Evolutionary conservation across 352 stramenopile genomes (phyloP), one percentile per base, ranked within the genome.

Genomic region (Pilasporangium apinafurcum): DNA sequence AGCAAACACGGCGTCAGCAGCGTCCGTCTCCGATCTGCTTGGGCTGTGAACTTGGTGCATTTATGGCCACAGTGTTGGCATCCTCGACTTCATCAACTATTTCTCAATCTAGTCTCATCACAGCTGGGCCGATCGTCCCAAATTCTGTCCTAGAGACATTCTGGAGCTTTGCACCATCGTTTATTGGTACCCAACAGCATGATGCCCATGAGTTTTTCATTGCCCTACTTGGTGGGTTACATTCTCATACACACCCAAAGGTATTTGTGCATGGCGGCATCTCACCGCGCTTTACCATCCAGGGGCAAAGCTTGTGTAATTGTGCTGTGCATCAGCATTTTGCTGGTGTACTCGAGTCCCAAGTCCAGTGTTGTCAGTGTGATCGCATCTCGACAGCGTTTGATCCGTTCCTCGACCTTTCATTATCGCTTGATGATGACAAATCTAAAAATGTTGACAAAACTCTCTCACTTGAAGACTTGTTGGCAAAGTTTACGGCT

Each of bases 201-300:
- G 80, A 92, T 49, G 80, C 80, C 18, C 72, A 86, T 49, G 77
- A 88, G 51, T 65, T 92, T 32, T 56, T 90, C 17, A 67, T 85
- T 33, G 59, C 75, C 20, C 42, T 92, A 16, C 38, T 89, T 16
- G 71, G 67, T n/a, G 65, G 65, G 5, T 44, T 92, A 4, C 72
- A 84, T 33, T 59, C 68, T 3, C 69, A 85, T 37, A 87, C 73
- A 13, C 63, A 83, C 22, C 51, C 66, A 8, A 62, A 63, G 18
- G 59, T 73, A 37, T 68, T 70, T 26, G 37, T 67, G 28, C 51
- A 60, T 34, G 57, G 58, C 3, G 58, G 53, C 8, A 53, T 53
- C 3, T 89, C 77, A 21, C 77, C 77, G 14, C 61, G 68, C 7
- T 84, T 86, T 51, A 80, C 71, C 20, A 51, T 72, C 13, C 66